Evolutionary conservation across 495 filamentous ascomycete species (phyloP).

Genomic region (Daldinia caldariorum): DNA sequence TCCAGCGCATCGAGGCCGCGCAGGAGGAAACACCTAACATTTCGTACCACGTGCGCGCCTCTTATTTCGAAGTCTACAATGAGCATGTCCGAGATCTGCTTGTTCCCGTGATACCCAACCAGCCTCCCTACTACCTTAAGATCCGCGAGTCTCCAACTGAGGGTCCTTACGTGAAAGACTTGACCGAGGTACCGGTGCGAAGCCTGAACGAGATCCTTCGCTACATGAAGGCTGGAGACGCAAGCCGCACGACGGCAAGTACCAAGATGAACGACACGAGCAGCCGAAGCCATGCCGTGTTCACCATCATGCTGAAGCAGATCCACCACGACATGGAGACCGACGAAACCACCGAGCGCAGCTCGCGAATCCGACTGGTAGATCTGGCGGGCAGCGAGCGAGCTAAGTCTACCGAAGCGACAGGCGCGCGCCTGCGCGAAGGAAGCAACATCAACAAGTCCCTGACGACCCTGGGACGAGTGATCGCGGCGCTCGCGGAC

Average conservation of each 20-base stretch:
- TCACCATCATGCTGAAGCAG: slow-evolving; percentile 97
- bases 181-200: slow-evolving; percentile 90
- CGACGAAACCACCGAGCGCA: slow-evolving; percentile 94
- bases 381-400: slow-evolving; percentile 96
- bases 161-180: slow-evolving; percentile 96
- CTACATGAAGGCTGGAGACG: slow-evolving; percentile 90
- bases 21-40: slow-evolving; percentile 79
- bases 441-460: slow-evolving; percentile 99
- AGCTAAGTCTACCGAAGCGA: slow-evolving; percentile 95
- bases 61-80: slow-evolving; percentile 99
- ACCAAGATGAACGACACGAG: slow-evolving; percentile 99
- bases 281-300: slow-evolving; percentile 93
- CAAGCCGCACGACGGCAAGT: slow-evolving; percentile 87
- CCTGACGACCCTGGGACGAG: slow-evolving; percentile 91
- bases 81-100: slow-evolving; percentile 97
- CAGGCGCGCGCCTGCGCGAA: slow-evolving; percentile 87
- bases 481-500: slow-evolving; percentile 96
- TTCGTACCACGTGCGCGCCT: slow-evolving; percentile 95
- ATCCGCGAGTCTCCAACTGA: slow-evolving; percentile 95
- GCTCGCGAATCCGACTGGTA: slow-evolving; percentile 91
- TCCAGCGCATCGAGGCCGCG: slow-evolving; percentile 89
- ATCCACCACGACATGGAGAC: slow-evolving; percentile 91
- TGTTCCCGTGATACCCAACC: slow-evolving; percentile 72
- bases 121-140: slow-evolving; percentile 90
- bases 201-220: slow-evolving; percentile 84